Percentiles rank a stretch among this genome's conserved stretches.
Evolutionary conservation across 1,284 basidiomycete species (phyloP).

Genomic region (Ceratobasidium sp.): DNA sequence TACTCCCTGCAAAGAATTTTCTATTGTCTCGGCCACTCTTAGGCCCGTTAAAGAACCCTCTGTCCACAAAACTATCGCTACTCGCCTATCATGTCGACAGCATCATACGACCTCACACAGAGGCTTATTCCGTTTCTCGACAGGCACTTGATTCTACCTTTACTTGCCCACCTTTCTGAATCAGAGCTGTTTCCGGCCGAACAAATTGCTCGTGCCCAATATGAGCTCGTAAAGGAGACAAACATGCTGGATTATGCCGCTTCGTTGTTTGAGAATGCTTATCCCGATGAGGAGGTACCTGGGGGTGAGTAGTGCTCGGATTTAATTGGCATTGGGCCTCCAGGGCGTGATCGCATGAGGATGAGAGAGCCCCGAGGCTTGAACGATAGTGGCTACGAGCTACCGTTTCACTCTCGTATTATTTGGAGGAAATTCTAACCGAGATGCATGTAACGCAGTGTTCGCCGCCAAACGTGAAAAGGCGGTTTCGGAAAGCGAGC

Average conservation of each 20-base stretch:
- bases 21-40: not conserved
- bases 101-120: conserved; percentile 82
- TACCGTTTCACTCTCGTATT: not conserved
- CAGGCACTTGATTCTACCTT: conserved; percentile 90
- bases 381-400: no score
- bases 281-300: conserved; percentile 72
- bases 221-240: conserved; percentile 96
- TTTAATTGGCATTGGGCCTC: not conserved
- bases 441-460: conserved; percentile 56
- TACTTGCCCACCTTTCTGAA: conserved; percentile 85
- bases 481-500: conserved; percentile 83
- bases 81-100: conserved; percentile 10
- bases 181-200: conserved; percentile 73
- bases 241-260: conserved; percentile 95
- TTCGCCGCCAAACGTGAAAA: conserved; percentile 81
- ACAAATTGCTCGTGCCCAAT: conserved; percentile 84
- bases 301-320: conserved; percentile 56
- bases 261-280: conserved; percentile 76
- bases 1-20: not conserved
- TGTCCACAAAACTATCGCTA: conserved; percentile 10
- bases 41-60: conserved; percentile 10
- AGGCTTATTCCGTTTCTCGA: conserved; percentile 94
- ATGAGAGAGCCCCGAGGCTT: no score
- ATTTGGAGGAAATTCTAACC: not conserved
- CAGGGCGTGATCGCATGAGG: not conserved